These are phyloP conservation scores for Bretschneidera sinensis DNA, from an alignment of 345 rosid species.

Conservation along the genomic window DNA sequence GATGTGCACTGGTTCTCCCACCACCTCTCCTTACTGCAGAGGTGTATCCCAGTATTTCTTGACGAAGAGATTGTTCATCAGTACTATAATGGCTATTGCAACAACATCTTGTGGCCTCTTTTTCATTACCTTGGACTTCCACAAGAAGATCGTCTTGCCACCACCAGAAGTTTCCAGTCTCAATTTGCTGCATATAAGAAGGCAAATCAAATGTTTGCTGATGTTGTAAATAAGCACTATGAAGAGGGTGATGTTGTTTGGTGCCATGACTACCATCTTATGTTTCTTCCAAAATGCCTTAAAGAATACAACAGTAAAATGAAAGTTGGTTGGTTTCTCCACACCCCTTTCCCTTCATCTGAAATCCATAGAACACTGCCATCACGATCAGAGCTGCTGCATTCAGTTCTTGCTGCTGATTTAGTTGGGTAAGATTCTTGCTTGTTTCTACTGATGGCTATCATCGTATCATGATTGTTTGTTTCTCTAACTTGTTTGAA, in stretches of 20 bases:
- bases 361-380: slow-evolving; percentile 98
- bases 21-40: too few relatives aligned
- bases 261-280: slow-evolving; percentile 99
- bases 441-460: slow-evolving; percentile 12
- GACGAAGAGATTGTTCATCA: slow-evolving; percentile 99
- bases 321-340: slow-evolving; percentile 99
- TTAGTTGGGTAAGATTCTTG: slow-evolving; percentile 81
- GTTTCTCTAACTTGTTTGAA: not conserved
- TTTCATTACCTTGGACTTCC: slow-evolving; percentile 99
- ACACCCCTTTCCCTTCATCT: slow-evolving; percentile 98
- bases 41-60: slow-evolving; percentile 98
- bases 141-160: slow-evolving; percentile 98
- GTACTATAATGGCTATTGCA: slow-evolving; percentile 97
- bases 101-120: slow-evolving; percentile 97
- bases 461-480: slow-evolving; percentile 1
- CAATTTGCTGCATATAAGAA: slow-evolving; percentile 95
- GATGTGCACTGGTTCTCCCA: too few relatives aligned
- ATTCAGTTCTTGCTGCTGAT: slow-evolving; percentile 96
- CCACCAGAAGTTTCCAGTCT: slow-evolving; percentile 97
- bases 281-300: slow-evolving; percentile 95
- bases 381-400: slow-evolving; percentile 89
- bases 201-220: slow-evolving; percentile 99
- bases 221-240: slow-evolving; percentile 85
- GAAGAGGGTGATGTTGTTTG: slow-evolving; percentile 99
- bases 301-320: slow-evolving; percentile 72